Evolutionary conservation across 371 early-diverging fungal genomes (phyloP).

Genomic region (Mucor mucedo): DNA sequence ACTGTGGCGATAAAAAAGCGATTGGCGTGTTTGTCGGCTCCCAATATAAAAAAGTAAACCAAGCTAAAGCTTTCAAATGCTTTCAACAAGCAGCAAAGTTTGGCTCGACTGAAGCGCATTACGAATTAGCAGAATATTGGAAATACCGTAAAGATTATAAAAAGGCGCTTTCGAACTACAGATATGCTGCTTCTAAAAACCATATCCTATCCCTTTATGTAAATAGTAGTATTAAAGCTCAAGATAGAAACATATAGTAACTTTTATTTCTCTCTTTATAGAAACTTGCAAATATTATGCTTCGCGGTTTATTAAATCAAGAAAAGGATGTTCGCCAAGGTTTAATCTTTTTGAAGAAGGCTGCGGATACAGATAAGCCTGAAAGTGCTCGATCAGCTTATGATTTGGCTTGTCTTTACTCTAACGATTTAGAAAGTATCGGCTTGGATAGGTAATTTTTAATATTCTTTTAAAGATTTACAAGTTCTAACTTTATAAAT

Average conservation of each 20-base stretch:
- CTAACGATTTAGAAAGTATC: slow-evolving; percentile 38
- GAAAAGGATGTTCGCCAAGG: slow-evolving; percentile 34
- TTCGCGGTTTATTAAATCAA: slow-evolving; percentile 38
- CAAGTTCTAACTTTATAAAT: neutral
- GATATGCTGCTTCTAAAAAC: slow-evolving; percentile 74
- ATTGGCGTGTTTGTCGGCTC: slow-evolving; percentile 30
- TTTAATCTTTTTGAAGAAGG: slow-evolving; percentile 34
- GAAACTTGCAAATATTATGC: slow-evolving; percentile 44
- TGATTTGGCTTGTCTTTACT: slow-evolving; percentile 43
- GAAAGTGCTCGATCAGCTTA: slow-evolving; percentile 45
- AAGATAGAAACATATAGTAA: neutral
- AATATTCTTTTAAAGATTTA: neutral
- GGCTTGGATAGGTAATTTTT: slow-evolving; percentile 30
- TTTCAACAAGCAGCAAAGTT: slow-evolving; percentile 46
- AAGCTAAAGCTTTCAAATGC: slow-evolving; percentile 47
- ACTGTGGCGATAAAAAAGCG: slow-evolving; percentile 39
- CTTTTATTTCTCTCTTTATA: neutral
- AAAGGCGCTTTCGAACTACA: slow-evolving; percentile 76
- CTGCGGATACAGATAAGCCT: slow-evolving; percentile 34
- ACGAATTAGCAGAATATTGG: slow-evolving; percentile 42
- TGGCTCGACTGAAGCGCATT: slow-evolving; percentile 40
- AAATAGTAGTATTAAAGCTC: slow-evolving; percentile 26
- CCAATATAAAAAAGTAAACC: slow-evolving; percentile 26
- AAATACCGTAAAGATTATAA: slow-evolving; percentile 66
- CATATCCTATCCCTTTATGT: slow-evolving; percentile 74